phyloP scores from a whole-genome alignment of 495 filamentous ascomycete species.

The Xylaria venustula region DNA sequence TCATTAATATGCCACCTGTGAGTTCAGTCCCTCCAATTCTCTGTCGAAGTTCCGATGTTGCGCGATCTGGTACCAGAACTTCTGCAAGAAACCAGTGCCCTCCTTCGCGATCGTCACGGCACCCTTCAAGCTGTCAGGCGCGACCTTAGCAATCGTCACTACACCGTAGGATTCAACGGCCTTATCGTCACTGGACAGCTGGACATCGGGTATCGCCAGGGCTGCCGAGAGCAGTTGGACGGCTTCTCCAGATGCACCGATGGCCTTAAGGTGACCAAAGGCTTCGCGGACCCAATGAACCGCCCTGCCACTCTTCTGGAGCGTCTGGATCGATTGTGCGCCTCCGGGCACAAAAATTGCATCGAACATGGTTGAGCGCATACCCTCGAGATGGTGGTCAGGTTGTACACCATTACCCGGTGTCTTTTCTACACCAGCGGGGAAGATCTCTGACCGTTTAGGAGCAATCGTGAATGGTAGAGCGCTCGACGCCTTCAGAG shows the following conservation, averaged over 20 bases:
- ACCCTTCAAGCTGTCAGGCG: slow-evolving; percentile 55
- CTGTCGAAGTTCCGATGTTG: slow-evolving; percentile 68
- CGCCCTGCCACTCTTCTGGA: slow-evolving; percentile 72
- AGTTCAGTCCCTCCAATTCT: slow-evolving; percentile 66
- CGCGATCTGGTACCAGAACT: slow-evolving; percentile 63
- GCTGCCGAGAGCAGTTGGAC: slow-evolving; percentile 62
- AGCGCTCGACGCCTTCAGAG: slow-evolving; percentile 60
- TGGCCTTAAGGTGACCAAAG: slow-evolving; percentile 76
- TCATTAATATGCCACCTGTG: slow-evolving; percentile 42
- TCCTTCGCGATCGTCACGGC: slow-evolving; percentile 59
- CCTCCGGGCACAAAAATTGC: slow-evolving; percentile 79
- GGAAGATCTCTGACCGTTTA: slow-evolving; percentile 57
- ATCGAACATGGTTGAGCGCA: slow-evolving; percentile 86
- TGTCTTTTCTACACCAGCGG: slow-evolving; percentile 48
- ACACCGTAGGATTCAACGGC: slow-evolving; percentile 70
- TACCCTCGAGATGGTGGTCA: slow-evolving; percentile 78
- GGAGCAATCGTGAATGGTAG: slow-evolving; percentile 71
- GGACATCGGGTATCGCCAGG: slow-evolving; percentile 55
- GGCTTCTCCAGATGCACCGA: slow-evolving; percentile 71
- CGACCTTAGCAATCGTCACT: slow-evolving; percentile 54
- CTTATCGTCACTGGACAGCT: slow-evolving; percentile 45
- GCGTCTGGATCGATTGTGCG: slow-evolving; percentile 53
- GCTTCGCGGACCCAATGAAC: slow-evolving; percentile 83
- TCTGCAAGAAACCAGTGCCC: slow-evolving; percentile 60
- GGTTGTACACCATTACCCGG: slow-evolving; percentile 58